Conservation (phyloP, 176 grass and related monocot genomes). For the Chloris gayana region DNA sequence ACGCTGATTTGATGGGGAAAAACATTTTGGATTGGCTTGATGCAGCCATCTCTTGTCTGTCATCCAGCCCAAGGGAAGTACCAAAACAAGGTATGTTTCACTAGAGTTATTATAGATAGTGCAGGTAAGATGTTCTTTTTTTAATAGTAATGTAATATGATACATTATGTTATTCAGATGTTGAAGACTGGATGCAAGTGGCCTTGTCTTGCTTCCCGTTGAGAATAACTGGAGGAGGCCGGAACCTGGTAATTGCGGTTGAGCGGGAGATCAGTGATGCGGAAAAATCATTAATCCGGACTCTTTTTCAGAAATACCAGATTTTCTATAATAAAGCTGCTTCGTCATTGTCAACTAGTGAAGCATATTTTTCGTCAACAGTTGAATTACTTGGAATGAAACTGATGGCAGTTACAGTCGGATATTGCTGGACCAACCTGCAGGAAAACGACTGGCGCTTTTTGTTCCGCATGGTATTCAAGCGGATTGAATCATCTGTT, state of each 20-base stretch:
- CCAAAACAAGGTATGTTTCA: constrained; percentile 56
- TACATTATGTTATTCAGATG: constrained; percentile 54
- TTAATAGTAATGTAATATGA: constrained; percentile 26
- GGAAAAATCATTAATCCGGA: constrained; percentile 66
- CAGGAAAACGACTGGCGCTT: constrained; percentile 76
- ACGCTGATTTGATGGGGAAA: constrained; percentile 53
- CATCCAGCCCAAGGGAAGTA: constrained; percentile 38
- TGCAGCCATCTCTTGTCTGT: constrained; percentile 61
- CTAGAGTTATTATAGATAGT: constrained; percentile 16
- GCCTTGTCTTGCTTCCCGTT: constrained; percentile 73
- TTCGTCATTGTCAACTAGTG: constrained; percentile 24
- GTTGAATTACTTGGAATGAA: constrained; percentile 73
- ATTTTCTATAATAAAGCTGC: constrained; percentile 39
- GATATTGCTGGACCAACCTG: constrained; percentile 80
- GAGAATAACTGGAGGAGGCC: constrained; percentile 56
- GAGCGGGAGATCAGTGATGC: constrained; percentile 45
- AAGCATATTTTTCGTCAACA: constrained; percentile 30
- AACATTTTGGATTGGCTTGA: constrained; percentile 80
- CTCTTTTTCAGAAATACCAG: constrained; percentile 66
- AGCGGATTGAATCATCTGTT: constrained; percentile 78
- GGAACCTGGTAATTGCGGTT: constrained; percentile 56
- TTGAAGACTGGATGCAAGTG: constrained; percentile 82
- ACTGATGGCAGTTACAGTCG: constrained; percentile 66
- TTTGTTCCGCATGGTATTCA: constrained; percentile 57
- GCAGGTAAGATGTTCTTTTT: constrained; percentile 14